Conservation (phyloP, 345 rosid species). For the Chamaenerion angustifolium region DNA sequence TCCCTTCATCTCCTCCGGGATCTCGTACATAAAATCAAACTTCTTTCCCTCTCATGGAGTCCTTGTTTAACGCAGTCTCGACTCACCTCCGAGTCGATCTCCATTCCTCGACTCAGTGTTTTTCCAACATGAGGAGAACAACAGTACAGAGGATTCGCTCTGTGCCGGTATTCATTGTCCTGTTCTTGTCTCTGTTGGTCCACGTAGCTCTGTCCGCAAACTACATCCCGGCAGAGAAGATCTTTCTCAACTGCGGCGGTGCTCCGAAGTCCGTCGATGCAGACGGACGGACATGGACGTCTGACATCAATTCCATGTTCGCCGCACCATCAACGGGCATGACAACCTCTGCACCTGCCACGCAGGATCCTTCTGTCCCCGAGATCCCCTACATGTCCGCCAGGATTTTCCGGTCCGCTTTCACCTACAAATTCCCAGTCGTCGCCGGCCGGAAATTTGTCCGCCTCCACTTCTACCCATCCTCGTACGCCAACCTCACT, state of each 20-base stretch:
- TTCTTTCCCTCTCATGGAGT: no score
- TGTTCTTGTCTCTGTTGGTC: conserved; percentile 1
- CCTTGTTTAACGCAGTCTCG: no score
- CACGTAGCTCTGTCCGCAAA: conserved; percentile 29
- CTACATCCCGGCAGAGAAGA: conserved; percentile 49
- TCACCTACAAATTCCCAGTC: conserved; percentile 62
- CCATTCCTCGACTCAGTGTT: no score
- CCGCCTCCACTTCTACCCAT: conserved; percentile 64
- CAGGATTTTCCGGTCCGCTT: conserved; percentile 46
- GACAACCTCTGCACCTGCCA: conserved; percentile 28
- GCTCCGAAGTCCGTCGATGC: conserved; percentile 26
- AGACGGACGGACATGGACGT: conserved; percentile 51
- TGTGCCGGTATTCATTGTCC: not conserved
- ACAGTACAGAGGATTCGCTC: not conserved
- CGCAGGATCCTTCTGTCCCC: conserved; percentile 53
- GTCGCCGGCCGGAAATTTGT: conserved; percentile 60
- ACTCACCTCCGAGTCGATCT: no score
- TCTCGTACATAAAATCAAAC: no score
- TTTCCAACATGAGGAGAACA: no score
- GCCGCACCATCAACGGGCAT: conserved; percentile 30
- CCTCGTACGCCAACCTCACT: conserved; percentile 42
- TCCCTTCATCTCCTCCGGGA: no score
- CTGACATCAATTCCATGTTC: conserved; percentile 52
- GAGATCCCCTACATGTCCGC: conserved; percentile 69
- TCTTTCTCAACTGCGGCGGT: conserved; percentile 62